phyloP scores from a whole-genome alignment of 208 protist species.

The Vickermania spadyakhi region DNA sequence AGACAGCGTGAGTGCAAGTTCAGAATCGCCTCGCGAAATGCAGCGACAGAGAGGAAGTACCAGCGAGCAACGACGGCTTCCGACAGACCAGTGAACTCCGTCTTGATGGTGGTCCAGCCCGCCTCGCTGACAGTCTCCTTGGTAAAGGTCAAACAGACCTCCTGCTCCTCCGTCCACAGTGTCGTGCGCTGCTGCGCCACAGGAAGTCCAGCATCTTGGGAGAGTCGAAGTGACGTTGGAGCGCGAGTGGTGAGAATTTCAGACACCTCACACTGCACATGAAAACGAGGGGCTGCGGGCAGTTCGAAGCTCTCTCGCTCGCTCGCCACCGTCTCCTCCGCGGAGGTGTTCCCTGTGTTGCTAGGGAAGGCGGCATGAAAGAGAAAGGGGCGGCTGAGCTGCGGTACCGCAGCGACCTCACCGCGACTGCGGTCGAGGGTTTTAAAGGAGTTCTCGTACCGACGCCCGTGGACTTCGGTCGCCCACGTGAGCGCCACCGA shows the following conservation, averaged over 20 bases:
- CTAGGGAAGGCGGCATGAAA: neutral
- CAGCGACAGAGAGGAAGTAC: conserved; percentile 23
- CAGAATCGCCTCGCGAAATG: conserved; percentile 36
- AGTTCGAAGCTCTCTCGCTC: neutral
- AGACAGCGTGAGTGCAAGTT: conserved; percentile 22
- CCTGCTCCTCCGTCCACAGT: neutral
- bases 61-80: conserved; percentile 19
- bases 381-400: conserved; percentile 19
- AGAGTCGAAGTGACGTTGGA: neutral
- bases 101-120: conserved; percentile 7
- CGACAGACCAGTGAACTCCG: conserved; percentile 14
- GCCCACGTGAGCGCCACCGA: conserved; percentile 5
- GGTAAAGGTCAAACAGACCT: neutral
- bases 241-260: neutral
- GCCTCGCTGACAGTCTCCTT: neutral
- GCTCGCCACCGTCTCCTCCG: conserved; percentile 17
- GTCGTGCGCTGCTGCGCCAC: neutral
- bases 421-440: conserved; percentile 11
- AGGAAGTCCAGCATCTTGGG: neutral
- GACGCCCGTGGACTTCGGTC: neutral
- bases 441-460: neutral
- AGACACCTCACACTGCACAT: neutral
- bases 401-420: conserved; percentile 16
- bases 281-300: neutral
- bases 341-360: neutral